Evolutionary conservation across 2,329 filamentous ascomycete species (phyloP).

Genomic region (Pseudogymnoascus sp.): DNA sequence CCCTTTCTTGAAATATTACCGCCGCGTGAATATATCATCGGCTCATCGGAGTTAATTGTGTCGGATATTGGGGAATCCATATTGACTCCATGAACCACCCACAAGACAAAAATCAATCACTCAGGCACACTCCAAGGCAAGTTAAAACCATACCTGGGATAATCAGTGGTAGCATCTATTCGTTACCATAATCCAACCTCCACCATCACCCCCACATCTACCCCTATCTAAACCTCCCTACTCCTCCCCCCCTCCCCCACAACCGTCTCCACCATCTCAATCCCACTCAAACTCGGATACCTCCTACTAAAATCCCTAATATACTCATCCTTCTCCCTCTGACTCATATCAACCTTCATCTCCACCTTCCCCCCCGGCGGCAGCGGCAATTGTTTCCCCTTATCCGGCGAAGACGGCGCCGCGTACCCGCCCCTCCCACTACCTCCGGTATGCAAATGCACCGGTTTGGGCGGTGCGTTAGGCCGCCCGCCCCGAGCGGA

Average conservation of each 20-base stretch:
- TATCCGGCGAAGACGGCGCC: slow-evolving; percentile 18
- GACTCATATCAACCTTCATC: slow-evolving; percentile 45
- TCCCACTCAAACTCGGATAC: slow-evolving; percentile 74
- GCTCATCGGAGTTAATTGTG: no score
- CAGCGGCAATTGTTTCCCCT: not conserved
- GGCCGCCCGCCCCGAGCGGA: slow-evolving; percentile 35
- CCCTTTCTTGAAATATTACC: no score
- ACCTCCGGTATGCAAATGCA: slow-evolving; percentile 49
- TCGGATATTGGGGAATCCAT: no score
- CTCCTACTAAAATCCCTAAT: slow-evolving; percentile 68
- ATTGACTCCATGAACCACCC: no score
- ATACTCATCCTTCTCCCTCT: slow-evolving; percentile 56
- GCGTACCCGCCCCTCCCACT: slow-evolving; percentile 23
- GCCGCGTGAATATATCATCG: no score
- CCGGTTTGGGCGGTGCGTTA: slow-evolving; percentile 52
- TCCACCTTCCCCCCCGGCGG: not conserved
- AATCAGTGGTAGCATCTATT: not conserved
- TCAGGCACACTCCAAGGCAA: not conserved
- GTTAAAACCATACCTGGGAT: not conserved
- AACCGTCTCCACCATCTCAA: slow-evolving; percentile 51
- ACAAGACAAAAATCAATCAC: not conserved
- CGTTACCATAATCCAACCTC: not conserved
- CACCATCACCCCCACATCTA: not conserved
- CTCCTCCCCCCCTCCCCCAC: slow-evolving; percentile 17
- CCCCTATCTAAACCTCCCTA: not conserved